Evolutionary conservation across 345 rosid species (phyloP).

Genomic region (Noccaea bulbosa): DNA sequence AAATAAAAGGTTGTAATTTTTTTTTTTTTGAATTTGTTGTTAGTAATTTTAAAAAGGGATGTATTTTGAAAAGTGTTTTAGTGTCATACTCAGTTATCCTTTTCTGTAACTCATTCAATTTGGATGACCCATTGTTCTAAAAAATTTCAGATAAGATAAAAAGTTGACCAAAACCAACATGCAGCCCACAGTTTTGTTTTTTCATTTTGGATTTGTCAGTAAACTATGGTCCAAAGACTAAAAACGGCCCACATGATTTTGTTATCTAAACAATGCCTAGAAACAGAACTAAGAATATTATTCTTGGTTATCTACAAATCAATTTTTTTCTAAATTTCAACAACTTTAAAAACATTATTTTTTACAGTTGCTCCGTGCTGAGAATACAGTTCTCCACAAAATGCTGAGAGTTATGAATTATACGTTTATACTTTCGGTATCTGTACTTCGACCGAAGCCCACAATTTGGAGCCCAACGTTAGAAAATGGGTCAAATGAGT

Average conservation of each 20-base stretch:
- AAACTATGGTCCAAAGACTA: conserved; percentile 16
- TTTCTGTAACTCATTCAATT: background rate
- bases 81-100: background rate
- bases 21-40: background rate
- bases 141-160: background rate
- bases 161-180: background rate
- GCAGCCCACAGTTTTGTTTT: conserved; percentile 29
- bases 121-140: background rate
- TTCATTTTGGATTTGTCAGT: background rate
- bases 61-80: background rate
- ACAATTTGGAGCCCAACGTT: conserved; percentile 9
- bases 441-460: background rate
- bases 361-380: too few relatives aligned
- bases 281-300: conserved; percentile 8
- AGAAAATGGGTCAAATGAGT: background rate
- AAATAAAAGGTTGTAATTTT: background rate
- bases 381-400: background rate
- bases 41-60: background rate
- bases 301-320: too few relatives aligned
- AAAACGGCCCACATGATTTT: conserved; percentile 23
- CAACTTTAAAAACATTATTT: too few relatives aligned
- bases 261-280: background rate
- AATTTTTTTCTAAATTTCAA: too few relatives aligned
- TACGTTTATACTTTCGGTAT: background rate
- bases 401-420: background rate